Evolutionary conservation across 192 early-diverging fungal genomes (phyloP).

Genomic region (Coemansia interrupta): DNA sequence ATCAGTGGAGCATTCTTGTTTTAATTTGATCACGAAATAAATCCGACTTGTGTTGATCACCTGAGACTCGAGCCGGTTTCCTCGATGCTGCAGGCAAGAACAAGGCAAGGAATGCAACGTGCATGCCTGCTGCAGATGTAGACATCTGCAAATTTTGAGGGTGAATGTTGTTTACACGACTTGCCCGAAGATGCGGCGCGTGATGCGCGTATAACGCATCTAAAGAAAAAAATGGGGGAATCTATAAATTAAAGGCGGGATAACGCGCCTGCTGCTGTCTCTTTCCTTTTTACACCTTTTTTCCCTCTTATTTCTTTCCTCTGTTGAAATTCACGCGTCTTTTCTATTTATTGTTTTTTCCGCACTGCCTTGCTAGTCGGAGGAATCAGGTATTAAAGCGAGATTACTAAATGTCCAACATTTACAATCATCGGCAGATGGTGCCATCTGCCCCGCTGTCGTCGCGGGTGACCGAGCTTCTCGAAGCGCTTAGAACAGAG

Average conservation of each 20-base stretch:
- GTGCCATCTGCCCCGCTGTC: constrained; percentile 60
- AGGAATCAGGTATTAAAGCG: too few relatives aligned
- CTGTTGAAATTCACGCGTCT: background rate
- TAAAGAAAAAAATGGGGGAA: background rate
- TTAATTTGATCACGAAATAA: background rate
- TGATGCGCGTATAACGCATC: background rate
- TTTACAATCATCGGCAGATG: constrained; percentile 81
- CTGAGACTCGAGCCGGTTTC: too few relatives aligned
- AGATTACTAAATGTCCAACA: constrained; percentile 58
- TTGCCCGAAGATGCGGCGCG: too few relatives aligned
- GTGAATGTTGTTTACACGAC: background rate
- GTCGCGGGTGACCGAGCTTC: constrained; percentile 67
- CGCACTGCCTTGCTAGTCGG: background rate
- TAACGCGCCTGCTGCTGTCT: background rate
- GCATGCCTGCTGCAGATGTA: background rate
- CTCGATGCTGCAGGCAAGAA: too few relatives aligned
- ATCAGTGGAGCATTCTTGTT: background rate
- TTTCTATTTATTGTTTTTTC: background rate
- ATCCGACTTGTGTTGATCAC: background rate
- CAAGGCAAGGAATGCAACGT: background rate
- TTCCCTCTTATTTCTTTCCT: constrained; percentile 7
- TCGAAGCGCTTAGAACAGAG: constrained; percentile 79
- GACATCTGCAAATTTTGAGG: background rate
- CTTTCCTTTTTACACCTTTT: constrained; percentile 1
- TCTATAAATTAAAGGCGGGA: background rate